Base-by-base conservation (phyloP, 495 filamentous ascomycete genomes). In the Tuber microsphaerosporum region DNA sequence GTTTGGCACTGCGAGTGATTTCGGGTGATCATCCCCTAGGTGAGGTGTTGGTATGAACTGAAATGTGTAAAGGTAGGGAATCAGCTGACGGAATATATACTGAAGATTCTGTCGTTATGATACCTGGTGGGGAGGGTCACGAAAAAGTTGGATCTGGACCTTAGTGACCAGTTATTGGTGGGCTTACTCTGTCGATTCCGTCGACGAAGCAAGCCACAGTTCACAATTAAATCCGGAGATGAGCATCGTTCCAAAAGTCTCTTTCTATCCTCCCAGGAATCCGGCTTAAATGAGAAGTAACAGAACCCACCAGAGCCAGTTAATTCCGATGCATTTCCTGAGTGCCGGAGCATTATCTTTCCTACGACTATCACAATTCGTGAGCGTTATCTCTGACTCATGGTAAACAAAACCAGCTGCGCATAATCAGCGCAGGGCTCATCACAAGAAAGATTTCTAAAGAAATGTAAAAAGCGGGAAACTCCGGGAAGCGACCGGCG, bases 361-460 rank as follows among this genome's bases (percentile, higher is more conserved):
- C 34, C 71, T 34, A 14, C 70, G 41, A 20, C 34, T 17, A 71
- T n/a, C 70, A 71, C 70, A 45, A 71, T 42, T 45, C 70, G 39
- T 41, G 39, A 22, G 12, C 70, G 39, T n/a, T 45, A 45, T 71
- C 70, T 41, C 43, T 71, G 70, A 45, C 26, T 71, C 70, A 45
- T 45, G 26, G 70, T 41, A 34, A 71, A 41, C 39, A 31, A 45
- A 71, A 71, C 70, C 22, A 39, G 34, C 4, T 41, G 22, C 43
- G 70, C 22, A 71, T 71, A 71, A 45, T 71, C 70, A 65, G 56
- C 56, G 26, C 43, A 71, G 34, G 26, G 34, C 70, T 20, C 56
- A 65, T 65, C 56, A 34, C 31, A 12, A 34, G 26, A 65, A 31
- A 31, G 3, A 3, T 61, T 17, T 65, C 14, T 65, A 3, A 31